phyloP scores from a whole-genome alignment of 805 yeast genomes.

The Saccharomycopsis selenospora region DNA sequence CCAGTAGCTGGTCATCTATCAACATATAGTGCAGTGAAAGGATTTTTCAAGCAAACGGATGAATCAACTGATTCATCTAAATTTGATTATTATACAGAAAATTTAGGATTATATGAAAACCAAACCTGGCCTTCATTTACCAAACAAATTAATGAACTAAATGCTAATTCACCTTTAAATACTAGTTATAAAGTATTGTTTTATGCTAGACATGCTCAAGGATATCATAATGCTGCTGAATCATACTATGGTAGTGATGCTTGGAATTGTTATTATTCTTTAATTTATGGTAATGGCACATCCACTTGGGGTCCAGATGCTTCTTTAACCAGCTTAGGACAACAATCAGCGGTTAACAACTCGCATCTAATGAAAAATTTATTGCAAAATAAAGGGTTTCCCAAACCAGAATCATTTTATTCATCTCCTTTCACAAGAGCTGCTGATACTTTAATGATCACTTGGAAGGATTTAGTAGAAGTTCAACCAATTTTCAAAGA shows the following conservation, averaged over 20 bases:
- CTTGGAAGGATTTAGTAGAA: slow-evolving; percentile 36
- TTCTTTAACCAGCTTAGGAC: slow-evolving; percentile 40
- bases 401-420: slow-evolving; percentile 37
- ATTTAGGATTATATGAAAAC: slow-evolving; percentile 33
- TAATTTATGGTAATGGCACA: slow-evolving; percentile 38
- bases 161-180: slow-evolving; percentile 25
- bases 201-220: slow-evolving; percentile 49
- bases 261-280: slow-evolving; percentile 42
- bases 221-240: slow-evolving; percentile 44
- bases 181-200: slow-evolving; percentile 38
- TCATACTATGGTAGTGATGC: slow-evolving; percentile 37
- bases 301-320: slow-evolving; percentile 46
- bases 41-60: slow-evolving; percentile 37
- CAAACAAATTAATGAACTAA: slow-evolving; percentile 29
- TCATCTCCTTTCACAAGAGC: slow-evolving; percentile 48
- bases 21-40: slow-evolving; percentile 31
- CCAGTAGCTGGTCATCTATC: slow-evolving; percentile 1
- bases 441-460: slow-evolving; percentile 39
- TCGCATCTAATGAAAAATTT: slow-evolving; percentile 33
- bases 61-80: slow-evolving; percentile 34
- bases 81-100: slow-evolving; percentile 36
- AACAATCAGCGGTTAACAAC: slow-evolving; percentile 39
- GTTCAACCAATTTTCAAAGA: slow-evolving; percentile 26
- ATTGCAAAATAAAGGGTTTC: slow-evolving; percentile 25
- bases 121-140: slow-evolving; percentile 32